phyloP scores from a whole-genome alignment of 257 asterid species.

The Rubia yunnanensis region DNA sequence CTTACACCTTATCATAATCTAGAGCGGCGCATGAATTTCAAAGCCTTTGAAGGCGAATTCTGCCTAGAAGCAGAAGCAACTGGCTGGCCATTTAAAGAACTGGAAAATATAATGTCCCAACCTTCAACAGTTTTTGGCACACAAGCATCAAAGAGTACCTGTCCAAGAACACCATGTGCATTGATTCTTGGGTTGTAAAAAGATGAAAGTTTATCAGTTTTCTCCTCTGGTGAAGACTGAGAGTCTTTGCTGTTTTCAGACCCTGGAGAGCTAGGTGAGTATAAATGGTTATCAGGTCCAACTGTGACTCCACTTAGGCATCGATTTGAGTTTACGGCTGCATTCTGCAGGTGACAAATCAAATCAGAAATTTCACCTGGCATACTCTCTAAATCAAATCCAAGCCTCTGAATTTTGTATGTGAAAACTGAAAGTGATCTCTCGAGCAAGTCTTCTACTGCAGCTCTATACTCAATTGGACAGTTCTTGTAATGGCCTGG shows the following conservation, averaged over 20 bases:
- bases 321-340: constrained; percentile 71
- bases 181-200: constrained; percentile 43
- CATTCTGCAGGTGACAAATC: constrained; percentile 88
- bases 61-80: constrained; percentile 47
- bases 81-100: constrained; percentile 64
- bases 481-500: constrained; percentile 49
- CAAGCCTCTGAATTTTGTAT: constrained; percentile 46
- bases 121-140: constrained; percentile 83
- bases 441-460: constrained; percentile 52
- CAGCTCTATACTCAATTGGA: constrained; percentile 40
- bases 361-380: constrained; percentile 49
- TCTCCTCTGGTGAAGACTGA: constrained; percentile 33
- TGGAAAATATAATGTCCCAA: constrained; percentile 75
- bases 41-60: constrained; percentile 41
- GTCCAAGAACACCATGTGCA: constrained; percentile 74
- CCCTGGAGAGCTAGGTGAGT: constrained; percentile 61
- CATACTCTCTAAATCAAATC: constrained; percentile 34
- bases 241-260: constrained; percentile 34
- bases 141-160: constrained; percentile 73
- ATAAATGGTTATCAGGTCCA: constrained; percentile 76
- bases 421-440: constrained; percentile 49
- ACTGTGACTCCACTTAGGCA: constrained; percentile 74
- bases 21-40: constrained; percentile 46
- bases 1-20: constrained; percentile 38
- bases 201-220: constrained; percentile 37